Percentiles rank a stretch among this genome's conserved stretches.
phyloP scores from a whole-genome alignment of 176 grass and related monocot species.

The Oryza punctata region DNA sequence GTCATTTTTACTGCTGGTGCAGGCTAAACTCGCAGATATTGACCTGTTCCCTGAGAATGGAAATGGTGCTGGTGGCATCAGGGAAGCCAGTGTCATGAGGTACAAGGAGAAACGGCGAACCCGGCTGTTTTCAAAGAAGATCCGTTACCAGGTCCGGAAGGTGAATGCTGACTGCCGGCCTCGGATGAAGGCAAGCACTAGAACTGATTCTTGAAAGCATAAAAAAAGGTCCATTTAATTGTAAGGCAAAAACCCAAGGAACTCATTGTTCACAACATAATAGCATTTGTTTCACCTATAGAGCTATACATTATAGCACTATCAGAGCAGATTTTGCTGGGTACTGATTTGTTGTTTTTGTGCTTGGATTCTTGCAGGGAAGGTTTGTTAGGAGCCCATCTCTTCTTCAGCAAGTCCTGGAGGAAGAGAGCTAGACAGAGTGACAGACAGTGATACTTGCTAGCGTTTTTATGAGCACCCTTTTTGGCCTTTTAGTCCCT shows the following conservation, averaged over 20 bases:
- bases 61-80: slow-evolving; percentile 46
- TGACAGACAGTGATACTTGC: slow-evolving; percentile 50
- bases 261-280: slow-evolving; percentile 28
- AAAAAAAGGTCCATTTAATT: slow-evolving; percentile 44
- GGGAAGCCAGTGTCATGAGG: slow-evolving; percentile 95
- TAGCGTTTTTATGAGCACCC: slow-evolving; percentile 37
- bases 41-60: slow-evolving; percentile 75
- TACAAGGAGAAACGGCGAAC: slow-evolving; percentile 98
- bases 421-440: slow-evolving; percentile 70
- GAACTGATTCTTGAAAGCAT: slow-evolving; percentile 54
- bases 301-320: not conserved
- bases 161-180: slow-evolving; percentile 90
- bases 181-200: slow-evolving; percentile 99
- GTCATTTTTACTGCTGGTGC: slow-evolving; percentile 15
- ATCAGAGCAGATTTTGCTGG: not conserved
- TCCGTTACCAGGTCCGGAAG: slow-evolving; percentile 96
- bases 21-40: slow-evolving; percentile 80
- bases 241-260: slow-evolving; percentile 44
- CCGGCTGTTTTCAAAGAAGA: slow-evolving; percentile 93
- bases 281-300: slow-evolving; percentile 8
- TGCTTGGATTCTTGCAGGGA: slow-evolving; percentile 59
- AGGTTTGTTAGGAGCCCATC: slow-evolving; percentile 97
- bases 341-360: slow-evolving; percentile 29
- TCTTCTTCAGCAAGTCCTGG: slow-evolving; percentile 79
- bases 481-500: slow-evolving; percentile 45